Evolutionary conservation across 495 filamentous ascomycete genomes (phyloP).

Genomic region (Lepraria neglecta): DNA sequence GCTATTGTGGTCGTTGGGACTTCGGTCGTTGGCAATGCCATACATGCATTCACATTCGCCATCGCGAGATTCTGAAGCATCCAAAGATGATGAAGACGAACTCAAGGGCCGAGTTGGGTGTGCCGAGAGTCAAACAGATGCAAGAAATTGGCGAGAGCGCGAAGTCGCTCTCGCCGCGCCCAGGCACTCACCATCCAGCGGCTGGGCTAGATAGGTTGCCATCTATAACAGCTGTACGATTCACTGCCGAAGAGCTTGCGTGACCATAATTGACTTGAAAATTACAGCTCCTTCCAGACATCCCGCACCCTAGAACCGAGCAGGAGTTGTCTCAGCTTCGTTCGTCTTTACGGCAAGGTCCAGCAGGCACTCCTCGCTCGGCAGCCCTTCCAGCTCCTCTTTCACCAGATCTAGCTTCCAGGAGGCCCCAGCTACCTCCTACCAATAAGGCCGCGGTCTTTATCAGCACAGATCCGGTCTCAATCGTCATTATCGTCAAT

Average conservation of each 20-base stretch:
- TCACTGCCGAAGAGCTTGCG: background rate
- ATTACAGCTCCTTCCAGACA: conserved; percentile 13
- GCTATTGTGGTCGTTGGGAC: too few species aligned
- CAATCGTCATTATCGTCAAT: too few species aligned
- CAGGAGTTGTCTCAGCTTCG: conserved; percentile 15
- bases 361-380: conserved; percentile 13
- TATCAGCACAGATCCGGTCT: too few species aligned
- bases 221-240: conserved; percentile 7
- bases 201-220: conserved; percentile 15
- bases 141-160: conserved; percentile 3
- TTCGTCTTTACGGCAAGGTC: conserved; percentile 6
- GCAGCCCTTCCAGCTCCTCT: conserved; percentile 15
- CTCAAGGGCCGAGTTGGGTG: too few species aligned
- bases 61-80: too few species aligned
- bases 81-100: too few species aligned
- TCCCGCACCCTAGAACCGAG: conserved; percentile 13
- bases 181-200: background rate
- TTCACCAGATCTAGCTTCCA: conserved; percentile 13
- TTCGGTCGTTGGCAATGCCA: too few species aligned
- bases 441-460: too few species aligned
- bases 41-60: too few species aligned
- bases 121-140: too few species aligned
- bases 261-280: background rate
- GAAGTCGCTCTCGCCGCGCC: conserved; percentile 17
- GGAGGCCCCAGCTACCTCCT: background rate